A percentile compares a stretch with the other conserved stretches of the same genome.
Evolutionary conservation across 2,329 filamentous ascomycete genomes (phyloP).

Genomic region (Saccharata proteae): DNA sequence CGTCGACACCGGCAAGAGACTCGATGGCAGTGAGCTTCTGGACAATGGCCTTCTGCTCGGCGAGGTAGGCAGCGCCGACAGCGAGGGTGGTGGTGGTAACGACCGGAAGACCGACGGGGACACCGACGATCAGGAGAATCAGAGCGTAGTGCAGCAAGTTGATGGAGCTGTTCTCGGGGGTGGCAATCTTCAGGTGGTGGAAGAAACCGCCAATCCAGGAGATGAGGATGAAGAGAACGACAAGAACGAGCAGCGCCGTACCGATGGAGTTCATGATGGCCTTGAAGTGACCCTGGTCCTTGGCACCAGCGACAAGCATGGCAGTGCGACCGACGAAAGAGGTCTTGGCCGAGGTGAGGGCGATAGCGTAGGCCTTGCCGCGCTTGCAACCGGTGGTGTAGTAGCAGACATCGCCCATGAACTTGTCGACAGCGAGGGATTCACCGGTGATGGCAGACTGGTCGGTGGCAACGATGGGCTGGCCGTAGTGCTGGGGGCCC

Average conservation of each 20-base stretch:
- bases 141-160: constrained; percentile 57
- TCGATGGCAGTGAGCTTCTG: constrained; percentile 72
- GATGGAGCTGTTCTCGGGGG: constrained; percentile 44
- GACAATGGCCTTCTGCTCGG: constrained; percentile 66
- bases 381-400: constrained; percentile 76
- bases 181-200: constrained; percentile 53
- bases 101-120: constrained; percentile 67
- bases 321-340: constrained; percentile 71
- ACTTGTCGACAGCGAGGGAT: constrained; percentile 67
- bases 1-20: constrained; percentile 61
- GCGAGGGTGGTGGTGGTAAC: constrained; percentile 68
- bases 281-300: constrained; percentile 70
- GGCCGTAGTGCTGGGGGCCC: constrained; percentile 42
- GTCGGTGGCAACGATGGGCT: constrained; percentile 58
- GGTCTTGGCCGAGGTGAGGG: constrained; percentile 53
- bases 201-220: constrained; percentile 73
- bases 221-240: constrained; percentile 65
- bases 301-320: constrained; percentile 59
- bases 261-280: constrained; percentile 75
- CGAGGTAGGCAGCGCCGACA: constrained; percentile 65
- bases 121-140: constrained; percentile 64
- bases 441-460: constrained; percentile 74
- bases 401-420: constrained; percentile 64
- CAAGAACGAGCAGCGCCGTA: constrained; percentile 59
- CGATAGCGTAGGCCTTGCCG: constrained; percentile 61